Conservation (phyloP, 768 basidiomycete genomes). For the Floccularia luteovirens region DNA sequence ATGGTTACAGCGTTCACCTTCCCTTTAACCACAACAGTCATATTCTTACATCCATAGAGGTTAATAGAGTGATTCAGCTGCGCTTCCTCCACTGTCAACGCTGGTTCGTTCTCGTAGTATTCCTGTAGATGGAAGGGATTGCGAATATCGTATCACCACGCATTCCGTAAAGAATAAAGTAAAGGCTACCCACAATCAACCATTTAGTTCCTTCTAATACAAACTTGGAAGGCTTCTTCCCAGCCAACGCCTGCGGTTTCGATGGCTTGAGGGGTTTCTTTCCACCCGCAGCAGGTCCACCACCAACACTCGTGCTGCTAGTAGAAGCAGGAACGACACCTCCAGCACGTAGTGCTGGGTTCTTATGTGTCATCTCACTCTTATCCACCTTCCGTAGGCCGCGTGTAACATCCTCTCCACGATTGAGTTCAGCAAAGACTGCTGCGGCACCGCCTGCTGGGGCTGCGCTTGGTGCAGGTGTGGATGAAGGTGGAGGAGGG, state of each 20-base stretch:
- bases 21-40: conserved; percentile 77
- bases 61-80: conserved; percentile 82
- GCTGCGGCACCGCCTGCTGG: conserved; percentile 58
- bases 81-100: conserved; percentile 65
- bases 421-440: conserved; percentile 87
- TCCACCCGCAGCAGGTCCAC: conserved; percentile 19
- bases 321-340: conserved; percentile 32
- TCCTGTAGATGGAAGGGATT: conserved; percentile 48
- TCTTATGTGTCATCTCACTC: conserved; percentile 99
- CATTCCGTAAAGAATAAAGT: neutral
- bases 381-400: conserved; percentile 89
- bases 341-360: conserved; percentile 78
- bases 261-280: conserved; percentile 76
- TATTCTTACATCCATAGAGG: conserved; percentile 85
- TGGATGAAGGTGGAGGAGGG: conserved; percentile 49
- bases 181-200: conserved; percentile 58
- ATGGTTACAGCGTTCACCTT: conserved; percentile 94
- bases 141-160: neutral
- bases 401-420: conserved; percentile 85
- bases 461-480: conserved; percentile 34
- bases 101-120: conserved; percentile 78
- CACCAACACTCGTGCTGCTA: conserved; percentile 12
- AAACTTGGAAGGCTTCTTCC: conserved; percentile 90
- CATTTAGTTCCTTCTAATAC: conserved; percentile 91
- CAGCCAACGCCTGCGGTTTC: conserved; percentile 76